A percentile compares a stretch with the other conserved stretches of the same genome.
These are phyloP conservation scores for Symbiodinium pilosum DNA, from an alignment of 73 alveolate species.

Conservation along the genomic window DNA sequence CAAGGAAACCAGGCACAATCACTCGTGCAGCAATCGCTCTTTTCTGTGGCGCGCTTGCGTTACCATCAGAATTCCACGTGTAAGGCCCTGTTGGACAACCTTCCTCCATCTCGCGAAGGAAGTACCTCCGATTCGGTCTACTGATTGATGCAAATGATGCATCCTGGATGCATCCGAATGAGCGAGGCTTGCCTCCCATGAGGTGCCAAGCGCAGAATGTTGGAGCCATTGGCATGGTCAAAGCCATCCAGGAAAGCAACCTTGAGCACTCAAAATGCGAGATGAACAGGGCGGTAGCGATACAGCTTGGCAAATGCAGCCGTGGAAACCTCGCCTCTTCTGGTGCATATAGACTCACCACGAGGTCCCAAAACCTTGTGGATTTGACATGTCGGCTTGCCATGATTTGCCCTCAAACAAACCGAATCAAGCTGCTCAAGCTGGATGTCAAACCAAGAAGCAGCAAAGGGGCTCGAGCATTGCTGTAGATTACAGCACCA, in stretches of 20 bases:
- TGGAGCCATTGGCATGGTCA: background rate
- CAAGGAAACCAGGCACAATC: too few relatives aligned
- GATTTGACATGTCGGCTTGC: background rate
- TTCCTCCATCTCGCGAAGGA: conserved; percentile 6
- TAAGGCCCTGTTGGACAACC: background rate
- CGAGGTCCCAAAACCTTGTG: background rate
- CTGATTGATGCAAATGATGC: too few relatives aligned
- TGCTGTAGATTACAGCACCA: conserved; percentile 8
- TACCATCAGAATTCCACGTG: background rate
- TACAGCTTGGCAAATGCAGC: too few relatives aligned
- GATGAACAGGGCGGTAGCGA: too few relatives aligned
- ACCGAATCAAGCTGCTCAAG: too few relatives aligned
- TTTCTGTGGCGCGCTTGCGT: background rate
- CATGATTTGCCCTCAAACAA: background rate
- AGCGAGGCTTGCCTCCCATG: background rate
- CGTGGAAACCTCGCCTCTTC: background rate
- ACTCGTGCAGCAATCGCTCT: background rate
- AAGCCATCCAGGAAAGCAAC: conserved; percentile 7
- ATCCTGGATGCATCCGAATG: too few relatives aligned
- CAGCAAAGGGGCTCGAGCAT: background rate
- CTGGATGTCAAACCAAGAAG: background rate
- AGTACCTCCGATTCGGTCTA: background rate
- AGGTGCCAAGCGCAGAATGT: background rate
- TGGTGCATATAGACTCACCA: background rate
- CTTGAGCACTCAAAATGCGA: background rate